A percentile compares a stretch with the other conserved stretches of the same genome.
phyloP scores from a whole-genome alignment of 192 early-diverging fungal species.

The Backusella westeae region DNA sequence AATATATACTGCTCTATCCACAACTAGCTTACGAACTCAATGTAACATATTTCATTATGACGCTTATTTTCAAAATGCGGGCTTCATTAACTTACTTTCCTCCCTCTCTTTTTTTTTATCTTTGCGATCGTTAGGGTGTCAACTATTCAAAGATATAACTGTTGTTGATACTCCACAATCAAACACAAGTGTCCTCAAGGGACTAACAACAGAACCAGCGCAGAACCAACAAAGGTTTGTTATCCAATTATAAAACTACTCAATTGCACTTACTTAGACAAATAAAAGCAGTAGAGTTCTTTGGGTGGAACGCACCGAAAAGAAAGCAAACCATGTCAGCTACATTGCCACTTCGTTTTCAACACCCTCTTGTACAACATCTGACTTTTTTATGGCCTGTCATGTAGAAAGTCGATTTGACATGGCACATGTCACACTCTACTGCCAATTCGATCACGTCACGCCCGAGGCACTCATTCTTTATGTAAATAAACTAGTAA shows the following conservation, averaged over 20 bases:
- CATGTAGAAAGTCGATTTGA: neutral
- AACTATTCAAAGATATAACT: neutral
- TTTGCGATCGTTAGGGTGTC: neutral
- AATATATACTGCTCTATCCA: neutral
- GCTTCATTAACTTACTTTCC: neutral
- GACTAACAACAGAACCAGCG: neutral
- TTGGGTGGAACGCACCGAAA: neutral
- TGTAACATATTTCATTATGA: neutral
- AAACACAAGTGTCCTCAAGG: neutral
- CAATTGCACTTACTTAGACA: neutral
- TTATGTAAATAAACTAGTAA: neutral
- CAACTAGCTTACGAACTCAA: neutral
- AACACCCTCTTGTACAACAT: neutral
- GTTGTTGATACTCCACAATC: neutral
- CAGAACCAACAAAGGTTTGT: neutral
- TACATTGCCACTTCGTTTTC: neutral
- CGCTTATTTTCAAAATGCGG: neutral
- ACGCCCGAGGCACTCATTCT: neutral
- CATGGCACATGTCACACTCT: conserved; percentile 7
- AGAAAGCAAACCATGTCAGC: neutral
- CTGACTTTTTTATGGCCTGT: neutral
- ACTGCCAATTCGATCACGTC: neutral
- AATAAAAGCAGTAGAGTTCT: neutral
- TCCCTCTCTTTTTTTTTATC: neutral
- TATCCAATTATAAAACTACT: neutral